These are phyloP conservation scores for Daldinia sp. DNA, from an alignment of 2,329 filamentous ascomycete species.

Conservation along the genomic window DNA sequence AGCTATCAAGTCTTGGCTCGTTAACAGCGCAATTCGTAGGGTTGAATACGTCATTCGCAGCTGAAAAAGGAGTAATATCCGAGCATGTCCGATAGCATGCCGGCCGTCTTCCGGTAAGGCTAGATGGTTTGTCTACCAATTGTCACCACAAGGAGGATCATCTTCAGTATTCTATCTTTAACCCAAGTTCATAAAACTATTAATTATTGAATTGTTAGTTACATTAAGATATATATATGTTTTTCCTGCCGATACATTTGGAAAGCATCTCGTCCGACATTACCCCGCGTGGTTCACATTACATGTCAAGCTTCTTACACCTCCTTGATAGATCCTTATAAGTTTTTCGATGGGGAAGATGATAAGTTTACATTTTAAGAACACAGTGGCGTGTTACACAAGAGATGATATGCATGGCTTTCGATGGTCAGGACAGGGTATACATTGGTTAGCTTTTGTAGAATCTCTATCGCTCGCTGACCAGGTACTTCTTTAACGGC, in stretches of 20 bases:
- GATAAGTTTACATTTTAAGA: background rate
- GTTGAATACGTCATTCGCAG: conserved; percentile 1
- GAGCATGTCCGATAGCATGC: background rate
- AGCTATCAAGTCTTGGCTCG: background rate
- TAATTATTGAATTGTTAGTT: too few relatives aligned
- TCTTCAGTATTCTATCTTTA: too few relatives aligned
- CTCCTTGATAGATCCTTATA: too few relatives aligned
- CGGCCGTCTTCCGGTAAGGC: background rate
- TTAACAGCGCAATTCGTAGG: background rate
- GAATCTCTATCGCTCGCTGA: background rate
- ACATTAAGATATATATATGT: too few relatives aligned
- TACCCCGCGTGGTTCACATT: too few relatives aligned
- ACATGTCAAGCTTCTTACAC: too few relatives aligned
- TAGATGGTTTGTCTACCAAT: background rate
- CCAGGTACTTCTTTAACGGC: background rate
- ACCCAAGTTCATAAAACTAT: too few relatives aligned
- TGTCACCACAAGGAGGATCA: too few relatives aligned
- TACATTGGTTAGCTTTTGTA: background rate
- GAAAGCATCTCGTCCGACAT: too few relatives aligned
- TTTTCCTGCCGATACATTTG: too few relatives aligned
- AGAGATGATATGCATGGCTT: background rate
- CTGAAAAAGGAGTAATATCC: background rate
- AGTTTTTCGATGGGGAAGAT: too few relatives aligned
- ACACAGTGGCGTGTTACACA: background rate
- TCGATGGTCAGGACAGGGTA: background rate